A percentile compares a stretch with the other conserved stretches of the same genome.
phyloP scores from a whole-genome alignment of 1,284 basidiomycete species.

The Phlebopus sp. region DNA sequence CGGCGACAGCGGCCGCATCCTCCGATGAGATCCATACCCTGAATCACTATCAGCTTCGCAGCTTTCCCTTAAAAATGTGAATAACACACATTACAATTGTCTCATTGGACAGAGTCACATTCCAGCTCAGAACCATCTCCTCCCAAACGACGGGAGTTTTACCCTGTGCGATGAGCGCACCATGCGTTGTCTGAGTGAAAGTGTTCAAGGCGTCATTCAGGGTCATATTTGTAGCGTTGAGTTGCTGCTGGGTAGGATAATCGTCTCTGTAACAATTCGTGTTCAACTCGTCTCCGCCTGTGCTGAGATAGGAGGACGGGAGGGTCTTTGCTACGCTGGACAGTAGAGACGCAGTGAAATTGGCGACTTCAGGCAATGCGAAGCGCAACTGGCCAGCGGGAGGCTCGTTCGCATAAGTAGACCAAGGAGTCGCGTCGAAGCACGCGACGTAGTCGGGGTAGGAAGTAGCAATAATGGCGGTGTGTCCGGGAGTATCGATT shows the following conservation, averaged over 20 bases:
- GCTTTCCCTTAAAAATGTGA: background rate
- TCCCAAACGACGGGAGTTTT: slow-evolving; percentile 77
- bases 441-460: slow-evolving; percentile 72
- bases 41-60: background rate
- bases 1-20: slow-evolving; percentile 56
- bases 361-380: slow-evolving; percentile 42
- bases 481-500: slow-evolving; percentile 75
- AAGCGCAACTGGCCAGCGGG: slow-evolving; percentile 70
- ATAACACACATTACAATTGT: slow-evolving; percentile 61
- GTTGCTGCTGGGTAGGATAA: slow-evolving; percentile 39
- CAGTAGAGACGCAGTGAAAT: slow-evolving; percentile 50
- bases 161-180: slow-evolving; percentile 40
- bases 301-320: slow-evolving; percentile 53
- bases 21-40: slow-evolving; percentile 73
- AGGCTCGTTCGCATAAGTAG: slow-evolving; percentile 56
- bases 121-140: slow-evolving; percentile 63
- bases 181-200: slow-evolving; percentile 55
- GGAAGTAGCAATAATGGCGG: slow-evolving; percentile 53
- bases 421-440: slow-evolving; percentile 51
- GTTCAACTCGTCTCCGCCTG: slow-evolving; percentile 75
- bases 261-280: slow-evolving; percentile 54
- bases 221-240: slow-evolving; percentile 43
- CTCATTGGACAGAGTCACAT: slow-evolving; percentile 59
- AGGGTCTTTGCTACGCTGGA: slow-evolving; percentile 39
- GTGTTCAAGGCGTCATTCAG: slow-evolving; percentile 49